Evolutionary conservation across 768 basidiomycete genomes (phyloP).

Genomic region (Mycena albidolilacea): DNA sequence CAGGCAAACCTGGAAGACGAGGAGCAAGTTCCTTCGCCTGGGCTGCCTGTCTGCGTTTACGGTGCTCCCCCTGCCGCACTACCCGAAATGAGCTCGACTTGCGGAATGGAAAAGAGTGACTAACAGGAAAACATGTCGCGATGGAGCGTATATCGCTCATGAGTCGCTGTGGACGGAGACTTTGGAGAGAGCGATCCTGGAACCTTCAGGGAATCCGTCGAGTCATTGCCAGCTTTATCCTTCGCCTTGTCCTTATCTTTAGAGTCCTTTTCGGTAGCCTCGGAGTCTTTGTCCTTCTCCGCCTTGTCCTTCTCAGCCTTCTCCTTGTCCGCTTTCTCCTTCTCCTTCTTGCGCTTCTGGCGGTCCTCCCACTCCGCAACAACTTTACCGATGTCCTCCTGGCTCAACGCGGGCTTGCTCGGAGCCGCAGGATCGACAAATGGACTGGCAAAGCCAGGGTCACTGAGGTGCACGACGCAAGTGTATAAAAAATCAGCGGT

Average conservation of each 20-base stretch:
- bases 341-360: conserved; percentile 73
- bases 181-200: conserved; percentile 49
- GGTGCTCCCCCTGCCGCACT: conserved; percentile 85
- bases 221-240: conserved; percentile 49
- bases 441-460: conserved; percentile 80
- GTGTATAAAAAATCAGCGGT: conserved; percentile 90
- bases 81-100: conserved; percentile 36
- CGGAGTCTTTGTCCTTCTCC: conserved; percentile 53
- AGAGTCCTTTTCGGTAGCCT: conserved; percentile 51
- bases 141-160: conserved; percentile 87
- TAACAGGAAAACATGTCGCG: conserved; percentile 80
- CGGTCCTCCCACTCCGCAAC: conserved; percentile 87
- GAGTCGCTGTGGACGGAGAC: conserved; percentile 60
- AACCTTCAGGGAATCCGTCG: conserved; percentile 46
- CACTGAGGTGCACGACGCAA: conserved; percentile 85
- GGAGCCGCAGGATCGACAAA: conserved; percentile 50
- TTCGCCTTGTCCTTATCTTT: conserved; percentile 52
- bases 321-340: conserved; percentile 64
- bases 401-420: conserved; percentile 60
- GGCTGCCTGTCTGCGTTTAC: conserved; percentile 74
- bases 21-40: conserved; percentile 82
- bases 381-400: conserved; percentile 84
- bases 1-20: conserved; percentile 66
- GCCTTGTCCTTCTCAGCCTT: conserved; percentile 55
- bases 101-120: conserved; percentile 38